Percentiles rank a stretch among this genome's conserved stretches.
Evolutionary conservation across 805 yeast genomes (phyloP).

Genomic region (Monosporozyma servazzii): DNA sequence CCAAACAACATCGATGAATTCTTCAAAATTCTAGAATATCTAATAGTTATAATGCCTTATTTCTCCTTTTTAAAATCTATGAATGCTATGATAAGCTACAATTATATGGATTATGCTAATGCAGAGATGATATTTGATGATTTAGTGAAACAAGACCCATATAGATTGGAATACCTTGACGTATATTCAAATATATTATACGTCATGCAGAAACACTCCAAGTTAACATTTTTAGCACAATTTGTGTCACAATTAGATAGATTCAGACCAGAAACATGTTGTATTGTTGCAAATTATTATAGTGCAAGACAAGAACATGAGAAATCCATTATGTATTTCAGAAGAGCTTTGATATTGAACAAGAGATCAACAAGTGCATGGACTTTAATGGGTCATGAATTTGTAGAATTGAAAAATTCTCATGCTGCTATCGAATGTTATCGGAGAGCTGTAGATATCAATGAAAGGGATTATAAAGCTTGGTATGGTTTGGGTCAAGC

Average conservation of each 20-base stretch:
- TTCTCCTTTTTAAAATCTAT: slow-evolving; percentile 71
- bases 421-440: slow-evolving; percentile 97
- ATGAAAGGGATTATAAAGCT: slow-evolving; percentile 82
- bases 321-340: slow-evolving; percentile 85
- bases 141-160: slow-evolving; percentile 65
- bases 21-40: slow-evolving; percentile 39
- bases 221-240: slow-evolving; percentile 80
- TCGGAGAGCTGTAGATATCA: slow-evolving; percentile 84
- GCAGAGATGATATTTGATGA: slow-evolving; percentile 76
- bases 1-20: slow-evolving; percentile 40
- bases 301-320: slow-evolving; percentile 90
- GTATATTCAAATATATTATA: slow-evolving; percentile 89
- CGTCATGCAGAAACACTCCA: slow-evolving; percentile 83
- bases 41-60: slow-evolving; percentile 54
- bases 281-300: slow-evolving; percentile 88
- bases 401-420: slow-evolving; percentile 88
- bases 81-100: slow-evolving; percentile 72
- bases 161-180: slow-evolving; percentile 83
- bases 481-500: slow-evolving; percentile 99
- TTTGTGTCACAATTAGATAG: slow-evolving; percentile 72
- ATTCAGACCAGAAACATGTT: slow-evolving; percentile 89
- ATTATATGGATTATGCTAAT: slow-evolving; percentile 72
- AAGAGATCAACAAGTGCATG: slow-evolving; percentile 81
- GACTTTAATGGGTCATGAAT: slow-evolving; percentile 99
- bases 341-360: slow-evolving; percentile 77